Evolutionary conservation across 768 basidiomycete genomes (phyloP), one percentile per base, ranked within the genome.

Genomic region (Galerina marginata): DNA sequence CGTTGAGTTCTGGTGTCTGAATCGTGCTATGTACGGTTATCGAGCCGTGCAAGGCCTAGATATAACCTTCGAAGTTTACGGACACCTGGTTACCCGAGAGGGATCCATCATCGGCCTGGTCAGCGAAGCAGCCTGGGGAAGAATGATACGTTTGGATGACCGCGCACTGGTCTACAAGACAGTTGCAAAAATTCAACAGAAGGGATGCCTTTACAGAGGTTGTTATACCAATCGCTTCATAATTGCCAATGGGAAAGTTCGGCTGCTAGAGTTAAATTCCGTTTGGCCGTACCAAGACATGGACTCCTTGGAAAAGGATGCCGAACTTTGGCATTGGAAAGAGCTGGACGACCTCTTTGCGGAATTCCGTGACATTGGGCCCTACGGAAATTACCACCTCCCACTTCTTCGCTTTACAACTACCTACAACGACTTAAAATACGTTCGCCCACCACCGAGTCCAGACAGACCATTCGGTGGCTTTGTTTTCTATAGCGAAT

Each of bases 231-330:
- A 67, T 23, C 68, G 67, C 29, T 70, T 79, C 49, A 66, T 76
- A 58, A 72, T 79, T 12, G 59, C 73, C 26, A 65, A 74, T n/a
- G 74, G 74, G 12, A 77, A 77, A 63, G 71, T 79, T 36, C 73
- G 79, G 2, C 59, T 81, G 9, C 54, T 72, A 0, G 69, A 69
- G 42, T 59, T 73, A 10, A 29, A 62, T n/a, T 58, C 65, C 25
- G 56, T 76, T 10, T 69, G 61, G 40, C 49, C 61, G 10, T 53
- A 59, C 7, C 45, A 62, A 20, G 57, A 74, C 49, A 61, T 65
- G 33, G 50, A 59, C 3, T 26, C 57, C 14, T 62, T 76, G 26
- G 60, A 71, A 20, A 44, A 56, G 12, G 39, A 65, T 12, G 69
- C 67, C 6, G 69, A 71, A 36, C 12, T 20, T 3, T 67, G 62